Base-by-base conservation (phyloP, 345 rosid species). In the Populus euphratica region DNA sequence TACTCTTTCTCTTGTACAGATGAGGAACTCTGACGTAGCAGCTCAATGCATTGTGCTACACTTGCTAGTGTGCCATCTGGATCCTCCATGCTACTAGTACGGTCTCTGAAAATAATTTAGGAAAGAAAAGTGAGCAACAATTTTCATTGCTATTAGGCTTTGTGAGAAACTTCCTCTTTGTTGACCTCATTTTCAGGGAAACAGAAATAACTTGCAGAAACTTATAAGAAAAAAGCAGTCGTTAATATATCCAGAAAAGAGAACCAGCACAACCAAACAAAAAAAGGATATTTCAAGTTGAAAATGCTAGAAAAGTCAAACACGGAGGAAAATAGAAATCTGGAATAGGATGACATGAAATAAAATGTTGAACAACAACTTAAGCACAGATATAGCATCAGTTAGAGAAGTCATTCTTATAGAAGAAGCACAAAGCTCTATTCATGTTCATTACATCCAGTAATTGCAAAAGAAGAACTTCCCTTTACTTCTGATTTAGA, bases 11-110 rank as follows among this genome's bases (percentile, higher is more conserved):
- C 99, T 86, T 91, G 98, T 75, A 88, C 88, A 79, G 98, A 90
- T 43, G 97, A 90, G 41, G 94, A 87, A 83, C 90, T 87, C 80
- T 91, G 97, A 66, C 98, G 93, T 89, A 96, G 80, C 85, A 92
- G 98, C 88, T 96, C 99, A 77, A 96, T 94, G 87, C 96, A 94
- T 80, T 96, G 98, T 70, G 99, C 99, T 86, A 96, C 98, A 83
- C 91, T 96, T 63, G 99, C 99, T 85, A 96, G 87, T 47, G 97
- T 96, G 75, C 99, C 99, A 88, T 96, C 99, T 74, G 97, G 92
- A 90, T 94, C 99, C 89, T 96, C 99, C 98, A 96, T 90, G 91
- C 95, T 93, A 80, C 85, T 90, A 64, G 88, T 85, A 12, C 99
- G 96, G 27, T 93, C 99, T 85, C 99, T 96, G 89, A 77, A 86